Conservation (phyloP, 1,284 basidiomycete species). For the Wallemia mellicola region DNA sequence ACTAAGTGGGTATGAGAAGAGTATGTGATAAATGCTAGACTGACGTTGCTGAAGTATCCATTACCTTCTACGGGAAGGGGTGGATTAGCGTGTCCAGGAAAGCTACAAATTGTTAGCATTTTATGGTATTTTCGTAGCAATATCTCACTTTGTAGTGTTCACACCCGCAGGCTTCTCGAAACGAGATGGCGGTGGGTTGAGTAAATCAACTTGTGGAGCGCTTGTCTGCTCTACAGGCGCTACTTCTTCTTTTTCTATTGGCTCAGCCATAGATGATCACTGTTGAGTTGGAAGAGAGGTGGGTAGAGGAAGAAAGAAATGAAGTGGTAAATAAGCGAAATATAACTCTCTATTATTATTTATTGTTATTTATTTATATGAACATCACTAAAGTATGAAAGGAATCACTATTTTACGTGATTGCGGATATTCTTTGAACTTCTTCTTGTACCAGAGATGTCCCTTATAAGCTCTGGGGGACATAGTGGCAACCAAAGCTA, state of each 20-base stretch:
- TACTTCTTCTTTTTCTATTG: not conserved
- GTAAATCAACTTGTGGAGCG: not conserved
- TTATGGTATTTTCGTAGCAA: not conserved
- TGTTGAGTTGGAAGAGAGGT: not conserved
- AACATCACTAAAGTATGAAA: not conserved
- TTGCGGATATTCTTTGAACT: not conserved
- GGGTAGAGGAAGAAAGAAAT: not conserved
- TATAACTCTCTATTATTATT: no score
- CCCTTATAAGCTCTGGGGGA: not conserved
- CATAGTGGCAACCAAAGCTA: slow-evolving; percentile 1
- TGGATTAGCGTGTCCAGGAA: slow-evolving; percentile 25
- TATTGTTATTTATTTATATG: not conserved
- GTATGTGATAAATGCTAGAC: slow-evolving; percentile 2
- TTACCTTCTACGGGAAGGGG: slow-evolving; percentile 68
- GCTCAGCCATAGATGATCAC: not conserved
- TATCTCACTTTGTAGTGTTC: not conserved
- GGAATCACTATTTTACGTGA: not conserved
- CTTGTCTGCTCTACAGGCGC: not conserved
- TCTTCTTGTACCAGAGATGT: not conserved
- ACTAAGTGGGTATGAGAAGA: slow-evolving; percentile 14
- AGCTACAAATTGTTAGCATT: not conserved
- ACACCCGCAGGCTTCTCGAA: not conserved
- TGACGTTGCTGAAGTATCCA: slow-evolving; percentile 41
- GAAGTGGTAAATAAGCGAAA: not conserved
- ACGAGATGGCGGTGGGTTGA: not conserved